Percentiles rank a stretch among this genome's conserved stretches.
Evolutionary conservation across 1,139 yeast genomes (phyloP).

Genomic region (Zygosaccharomyces sapae): DNA sequence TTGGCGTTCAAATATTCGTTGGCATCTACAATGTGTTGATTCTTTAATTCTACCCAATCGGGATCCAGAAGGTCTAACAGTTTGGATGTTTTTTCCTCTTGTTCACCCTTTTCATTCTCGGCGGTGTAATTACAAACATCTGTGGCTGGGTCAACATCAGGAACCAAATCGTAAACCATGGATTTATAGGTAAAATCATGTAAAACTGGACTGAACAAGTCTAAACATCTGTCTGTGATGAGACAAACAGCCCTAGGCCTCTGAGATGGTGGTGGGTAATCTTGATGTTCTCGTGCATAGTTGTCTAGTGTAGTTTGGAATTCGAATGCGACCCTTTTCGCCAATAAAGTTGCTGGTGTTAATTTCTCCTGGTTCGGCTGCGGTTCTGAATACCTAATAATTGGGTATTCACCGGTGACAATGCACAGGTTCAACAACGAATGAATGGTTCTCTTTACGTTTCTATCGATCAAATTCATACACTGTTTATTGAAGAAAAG

Average conservation of each 20-base stretch:
- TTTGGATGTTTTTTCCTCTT: constrained; percentile 43
- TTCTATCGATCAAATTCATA: constrained; percentile 53
- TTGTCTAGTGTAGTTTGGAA: constrained; percentile 70
- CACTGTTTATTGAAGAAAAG: constrained; percentile 69
- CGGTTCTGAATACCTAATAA: constrained; percentile 61
- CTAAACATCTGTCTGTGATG: constrained; percentile 79
- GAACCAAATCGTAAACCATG: constrained; percentile 68
- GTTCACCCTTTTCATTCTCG: constrained; percentile 58
- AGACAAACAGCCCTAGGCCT: constrained; percentile 71
- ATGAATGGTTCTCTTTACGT: constrained; percentile 55
- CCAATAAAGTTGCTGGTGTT: constrained; percentile 56
- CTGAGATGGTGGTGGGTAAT: constrained; percentile 54
- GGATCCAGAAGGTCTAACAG: constrained; percentile 59
- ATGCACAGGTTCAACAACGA: constrained; percentile 66
- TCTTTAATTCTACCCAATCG: constrained; percentile 72
- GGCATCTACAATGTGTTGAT: constrained; percentile 72
- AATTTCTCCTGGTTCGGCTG: constrained; percentile 44
- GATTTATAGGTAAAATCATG: constrained; percentile 96
- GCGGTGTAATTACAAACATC: constrained; percentile 55
- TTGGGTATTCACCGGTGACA: constrained; percentile 82
- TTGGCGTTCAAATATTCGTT: constrained; percentile 59
- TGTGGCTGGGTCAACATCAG: constrained; percentile 44
- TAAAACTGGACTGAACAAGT: constrained; percentile 74
- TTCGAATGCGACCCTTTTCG: constrained; percentile 67
- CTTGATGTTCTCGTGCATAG: constrained; percentile 64